Base-by-base conservation (phyloP, 2,329 filamentous ascomycete species). In the Sporothrix brasiliensis region DNA sequence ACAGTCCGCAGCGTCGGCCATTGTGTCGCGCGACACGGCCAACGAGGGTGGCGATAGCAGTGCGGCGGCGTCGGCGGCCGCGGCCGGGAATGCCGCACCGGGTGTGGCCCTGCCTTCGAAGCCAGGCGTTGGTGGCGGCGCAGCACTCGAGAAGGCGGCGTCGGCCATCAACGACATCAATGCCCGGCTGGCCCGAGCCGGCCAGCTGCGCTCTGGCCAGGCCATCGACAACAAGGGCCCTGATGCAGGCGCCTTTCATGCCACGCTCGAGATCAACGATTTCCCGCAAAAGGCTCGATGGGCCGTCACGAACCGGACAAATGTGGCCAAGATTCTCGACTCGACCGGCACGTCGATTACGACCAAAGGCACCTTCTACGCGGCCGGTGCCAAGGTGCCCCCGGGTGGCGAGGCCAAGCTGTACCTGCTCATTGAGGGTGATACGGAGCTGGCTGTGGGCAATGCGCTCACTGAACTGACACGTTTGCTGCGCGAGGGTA, bases 201-300 rank as follows among this genome's bases (percentile, higher is more conserved):
- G 94, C 49, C 91, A 95, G 78, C 90, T 97, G 76, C 91, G 95
- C 72, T 91, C 92, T 4, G 95, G 95, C 16, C 94, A 97, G 73
- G 93, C 95, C 9, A 96, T 97, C 78, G 95, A 99, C 83, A 99
- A 99, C 83, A 97, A 97, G 80, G 95, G 95, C 0, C 95, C 95
- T 0, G 95, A 99, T 79, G 95, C 95, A 3, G 95, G 95, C 67
- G 93, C 94, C 0, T 99, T 93, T 86, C 95, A 99, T 79, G 94
- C 95, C 19, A 98, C 94, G 4, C 85, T 99, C 73, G 95, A 98
- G 80, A 99, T 99, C 87, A 99, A 99, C 80, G 95, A 99, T 81
- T 98, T 98, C 81, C 95, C 95, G 47, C 95, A 99, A 79, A 98
- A 97, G 84, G 95, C 95, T 74, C 89, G 95, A 76, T 99, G 95